A percentile compares a stretch with the other conserved stretches of the same genome.
Conservation (phyloP, 1,284 basidiomycete species). For the Meripilus lineatus region DNA sequence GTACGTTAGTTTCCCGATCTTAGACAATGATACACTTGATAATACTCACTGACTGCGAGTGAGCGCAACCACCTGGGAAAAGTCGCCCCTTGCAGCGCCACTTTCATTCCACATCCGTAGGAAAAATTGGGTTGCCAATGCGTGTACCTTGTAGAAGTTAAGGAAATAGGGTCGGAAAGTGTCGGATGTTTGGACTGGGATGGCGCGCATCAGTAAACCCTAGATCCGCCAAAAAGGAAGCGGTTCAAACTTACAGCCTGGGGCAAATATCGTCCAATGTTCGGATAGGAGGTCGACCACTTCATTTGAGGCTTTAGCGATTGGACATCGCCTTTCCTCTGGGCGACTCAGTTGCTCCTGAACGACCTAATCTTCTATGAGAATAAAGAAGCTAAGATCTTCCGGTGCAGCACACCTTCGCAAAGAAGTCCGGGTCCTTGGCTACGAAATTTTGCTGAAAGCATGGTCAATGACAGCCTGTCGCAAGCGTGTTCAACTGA, state of each 20-base stretch:
- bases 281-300: slow-evolving; percentile 86
- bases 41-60: slow-evolving; percentile 79
- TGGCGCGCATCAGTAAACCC: neutral
- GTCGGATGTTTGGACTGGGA: slow-evolving; percentile 70
- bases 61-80: slow-evolving; percentile 76
- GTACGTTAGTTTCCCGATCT: too few relatives aligned
- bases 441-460: slow-evolving; percentile 42
- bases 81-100: slow-evolving; percentile 77
- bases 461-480: slow-evolving; percentile 1
- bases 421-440: slow-evolving; percentile 74
- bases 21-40: slow-evolving; percentile 4
- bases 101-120: slow-evolving; percentile 95
- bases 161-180: slow-evolving; percentile 89
- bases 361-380: slow-evolving; percentile 49
- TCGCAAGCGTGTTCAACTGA: neutral
- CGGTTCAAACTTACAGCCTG: slow-evolving; percentile 52
- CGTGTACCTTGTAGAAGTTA: slow-evolving; percentile 81
- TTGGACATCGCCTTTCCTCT: slow-evolving; percentile 75
- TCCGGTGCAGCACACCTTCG: slow-evolving; percentile 67
- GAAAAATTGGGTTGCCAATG: slow-evolving; percentile 84
- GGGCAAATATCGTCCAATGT: slow-evolving; percentile 79
- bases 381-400: slow-evolving; percentile 9
- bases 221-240: neutral
- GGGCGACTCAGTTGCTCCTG: slow-evolving; percentile 83
- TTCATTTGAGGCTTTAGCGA: slow-evolving; percentile 83